Conservation (phyloP, 345 rosid genomes). For the Kandelia obovata region DNA sequence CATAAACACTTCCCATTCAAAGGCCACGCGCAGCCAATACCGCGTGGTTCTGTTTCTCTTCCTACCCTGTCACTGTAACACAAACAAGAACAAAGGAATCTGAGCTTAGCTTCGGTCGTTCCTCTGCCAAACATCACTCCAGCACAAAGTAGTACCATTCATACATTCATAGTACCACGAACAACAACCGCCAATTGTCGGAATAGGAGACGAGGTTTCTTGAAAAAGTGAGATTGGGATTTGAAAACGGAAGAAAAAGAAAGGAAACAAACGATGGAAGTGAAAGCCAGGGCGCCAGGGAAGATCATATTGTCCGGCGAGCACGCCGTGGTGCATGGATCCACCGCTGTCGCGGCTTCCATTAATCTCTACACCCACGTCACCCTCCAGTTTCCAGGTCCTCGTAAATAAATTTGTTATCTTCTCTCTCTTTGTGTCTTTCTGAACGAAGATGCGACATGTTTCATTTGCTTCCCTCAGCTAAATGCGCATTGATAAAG, state of each 20-base stretch:
- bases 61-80: not conserved
- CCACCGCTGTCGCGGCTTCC: constrained; percentile 85
- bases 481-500: not conserved
- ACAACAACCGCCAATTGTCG: no score
- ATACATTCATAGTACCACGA: not conserved
- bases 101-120: not conserved
- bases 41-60: not conserved
- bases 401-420: constrained; percentile 24
- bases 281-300: constrained; percentile 89
- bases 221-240: not conserved
- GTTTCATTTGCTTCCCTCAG: not conserved
- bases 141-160: not conserved
- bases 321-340: constrained; percentile 96
- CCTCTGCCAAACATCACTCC: not conserved
- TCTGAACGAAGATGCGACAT: not conserved
- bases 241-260: not conserved
- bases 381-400: constrained; percentile 52
- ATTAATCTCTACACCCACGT: constrained; percentile 71
- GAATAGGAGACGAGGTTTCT: not conserved
- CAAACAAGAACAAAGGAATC: not conserved
- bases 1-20: not conserved
- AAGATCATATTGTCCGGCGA: constrained; percentile 93
- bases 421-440: not conserved
- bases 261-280: constrained; percentile 50
- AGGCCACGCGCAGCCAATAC: not conserved